Evolutionary conservation across 2,329 filamentous ascomycete species (phyloP), one percentile per base, ranked within the genome.

Genomic region (Colletotrichum chlorophyti): DNA sequence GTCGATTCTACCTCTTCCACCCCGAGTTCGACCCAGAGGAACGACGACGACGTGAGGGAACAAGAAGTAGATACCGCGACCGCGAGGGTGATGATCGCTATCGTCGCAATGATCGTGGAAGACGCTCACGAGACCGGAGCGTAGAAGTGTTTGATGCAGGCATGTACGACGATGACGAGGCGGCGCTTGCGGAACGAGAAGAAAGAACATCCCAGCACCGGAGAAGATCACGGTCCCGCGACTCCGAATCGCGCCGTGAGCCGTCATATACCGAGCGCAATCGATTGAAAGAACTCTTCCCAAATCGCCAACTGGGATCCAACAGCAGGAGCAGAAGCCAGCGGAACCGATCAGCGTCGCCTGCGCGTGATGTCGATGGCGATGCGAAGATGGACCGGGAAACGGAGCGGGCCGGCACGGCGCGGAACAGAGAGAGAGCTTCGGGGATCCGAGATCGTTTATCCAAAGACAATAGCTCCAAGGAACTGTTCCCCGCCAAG

Each of bases 1-100:
- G 94, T 74, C 85, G 91, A 11, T 98, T 96, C 77, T 99, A 99
- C 71, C 85, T 97, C 31, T 83, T 95, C 67, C 91, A 98, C 66
- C 94, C 94, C 1, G 91, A 97, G 66, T 87, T 93, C 69, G 93
- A 97, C 67, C 92, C 90, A 3, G 87, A 88, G 65, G 92, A 91
- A 75, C 84, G 85, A 49, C 79, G 87, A 62, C 83, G 87, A 58
- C 80, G 79, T 58, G 79, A 83, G 47, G 80, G 84, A 35, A 72
- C 77, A 55, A 82, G 80, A 65, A 88, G 86, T 55, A 82, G 80
- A 68, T 91, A 88, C 69, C 85, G 87, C 63, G 85, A 88, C 23
- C 80, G 85, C 21, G 85, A 80, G 31, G 68, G 68, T 4, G 69
- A 68, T 29, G 42, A 68, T 54, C 65, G 69, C 27, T 65, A 76